Percentiles rank a stretch among this genome's conserved stretches.
Evolutionary conservation across 2,329 filamentous ascomycete species (phyloP).

Genomic region (Bertia moriformis): DNA sequence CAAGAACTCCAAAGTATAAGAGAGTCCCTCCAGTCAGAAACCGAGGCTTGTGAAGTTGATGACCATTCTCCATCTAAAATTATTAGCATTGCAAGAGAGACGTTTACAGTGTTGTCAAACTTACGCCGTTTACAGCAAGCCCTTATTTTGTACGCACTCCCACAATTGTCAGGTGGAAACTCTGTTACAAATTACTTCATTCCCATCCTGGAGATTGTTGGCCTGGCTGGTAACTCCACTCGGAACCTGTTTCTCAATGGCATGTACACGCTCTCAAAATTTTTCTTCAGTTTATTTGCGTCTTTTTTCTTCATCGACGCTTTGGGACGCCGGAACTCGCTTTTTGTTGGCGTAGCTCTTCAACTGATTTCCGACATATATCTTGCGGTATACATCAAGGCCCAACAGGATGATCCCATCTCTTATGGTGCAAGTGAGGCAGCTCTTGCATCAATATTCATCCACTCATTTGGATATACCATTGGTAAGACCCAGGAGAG

Average conservation of each 20-base stretch:
- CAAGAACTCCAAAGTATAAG: constrained; percentile 11
- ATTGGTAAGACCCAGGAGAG: too few relatives aligned
- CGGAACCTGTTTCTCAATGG: constrained; percentile 20
- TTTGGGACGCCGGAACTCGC: constrained; percentile 20
- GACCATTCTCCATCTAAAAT: constrained; percentile 4
- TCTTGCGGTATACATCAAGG: constrained; percentile 22
- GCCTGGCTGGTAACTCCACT: constrained; percentile 12
- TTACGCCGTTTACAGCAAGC: constrained; percentile 22
- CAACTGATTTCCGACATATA: constrained; percentile 26
- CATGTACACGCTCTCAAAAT: constrained; percentile 27
- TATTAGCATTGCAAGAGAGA: constrained; percentile 13
- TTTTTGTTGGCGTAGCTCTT: constrained; percentile 17
- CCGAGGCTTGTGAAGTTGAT: background rate
- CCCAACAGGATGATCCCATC: constrained; percentile 10
- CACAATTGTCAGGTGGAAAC: constrained; percentile 27
- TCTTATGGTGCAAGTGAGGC: constrained; percentile 14
- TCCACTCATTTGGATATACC: constrained; percentile 28
- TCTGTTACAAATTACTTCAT: constrained; percentile 26
- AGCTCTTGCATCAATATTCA: constrained; percentile 25
- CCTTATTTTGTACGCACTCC: constrained; percentile 19
- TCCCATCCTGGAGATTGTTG: constrained; percentile 22
- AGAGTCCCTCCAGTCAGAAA: too few relatives aligned
- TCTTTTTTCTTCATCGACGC: constrained; percentile 27
- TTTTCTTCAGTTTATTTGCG: constrained; percentile 22
- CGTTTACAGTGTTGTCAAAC: constrained; percentile 18